Conservation (phyloP, 2,329 filamentous ascomycete genomes). For the Fusarium domesticum region DNA sequence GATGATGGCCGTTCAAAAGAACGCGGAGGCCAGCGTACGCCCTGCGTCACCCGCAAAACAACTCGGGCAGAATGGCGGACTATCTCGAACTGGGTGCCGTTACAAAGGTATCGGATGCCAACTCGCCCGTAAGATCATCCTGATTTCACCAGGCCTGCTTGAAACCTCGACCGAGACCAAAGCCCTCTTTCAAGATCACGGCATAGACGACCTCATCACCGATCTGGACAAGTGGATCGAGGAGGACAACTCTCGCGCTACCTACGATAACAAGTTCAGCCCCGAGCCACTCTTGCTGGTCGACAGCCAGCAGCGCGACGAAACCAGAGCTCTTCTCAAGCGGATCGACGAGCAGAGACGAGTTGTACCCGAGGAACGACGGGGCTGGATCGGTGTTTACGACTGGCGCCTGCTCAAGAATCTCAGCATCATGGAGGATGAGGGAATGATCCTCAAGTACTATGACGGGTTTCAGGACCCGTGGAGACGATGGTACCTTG, state of each 20-base stretch:
- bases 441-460: constrained; percentile 29
- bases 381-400: constrained; percentile 42
- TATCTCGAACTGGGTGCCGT: constrained; percentile 27
- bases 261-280: neutral
- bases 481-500: constrained; percentile 45
- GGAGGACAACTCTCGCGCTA: constrained; percentile 6
- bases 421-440: constrained; percentile 40
- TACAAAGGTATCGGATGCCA: constrained; percentile 37
- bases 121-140: constrained; percentile 36
- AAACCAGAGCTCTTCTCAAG: constrained; percentile 35
- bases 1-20: neutral
- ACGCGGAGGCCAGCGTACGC: neutral
- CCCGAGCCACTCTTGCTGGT: constrained; percentile 40
- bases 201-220: constrained; percentile 34
- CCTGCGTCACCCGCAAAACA: neutral
- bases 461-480: constrained; percentile 39
- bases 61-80: neutral
- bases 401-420: constrained; percentile 47
- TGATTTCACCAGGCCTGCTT: constrained; percentile 44
- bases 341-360: constrained; percentile 33
- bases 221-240: constrained; percentile 38
- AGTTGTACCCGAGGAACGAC: constrained; percentile 25
- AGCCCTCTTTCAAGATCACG: constrained; percentile 42
- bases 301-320: constrained; percentile 35
- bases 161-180: constrained; percentile 36